These are phyloP conservation scores for Aspergillus amoenus DNA, from an alignment of 2,329 filamentous ascomycete species.

Conservation along the genomic window DNA sequence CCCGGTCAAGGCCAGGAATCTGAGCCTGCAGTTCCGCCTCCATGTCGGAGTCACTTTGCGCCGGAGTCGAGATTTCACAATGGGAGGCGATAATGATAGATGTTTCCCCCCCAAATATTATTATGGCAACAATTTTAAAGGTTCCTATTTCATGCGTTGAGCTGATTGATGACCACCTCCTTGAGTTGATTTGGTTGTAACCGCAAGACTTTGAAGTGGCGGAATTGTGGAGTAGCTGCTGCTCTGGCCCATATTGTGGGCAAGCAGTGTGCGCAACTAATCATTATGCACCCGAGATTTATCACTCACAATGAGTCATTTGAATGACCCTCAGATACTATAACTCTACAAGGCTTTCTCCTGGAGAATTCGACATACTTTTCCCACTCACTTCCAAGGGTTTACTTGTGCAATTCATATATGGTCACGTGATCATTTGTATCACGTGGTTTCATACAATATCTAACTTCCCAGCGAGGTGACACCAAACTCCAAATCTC, in stretches of 20 bases:
- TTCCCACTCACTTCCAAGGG: neutral
- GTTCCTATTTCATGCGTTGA: neutral
- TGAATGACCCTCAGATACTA: neutral
- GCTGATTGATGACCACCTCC: neutral
- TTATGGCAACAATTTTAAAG: neutral
- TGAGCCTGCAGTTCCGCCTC: slow-evolving; percentile 82
- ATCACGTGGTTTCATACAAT: too few relatives aligned
- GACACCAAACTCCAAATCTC: neutral
- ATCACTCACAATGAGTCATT: neutral
- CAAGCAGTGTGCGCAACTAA: neutral
- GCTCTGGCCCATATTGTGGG: neutral
- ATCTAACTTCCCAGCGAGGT: neutral
- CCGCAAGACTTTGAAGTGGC: slow-evolving; percentile 9
- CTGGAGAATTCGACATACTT: neutral
- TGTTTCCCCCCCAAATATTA: neutral
- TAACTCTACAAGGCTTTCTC: neutral
- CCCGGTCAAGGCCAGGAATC: slow-evolving; percentile 82
- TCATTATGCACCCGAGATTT: neutral
- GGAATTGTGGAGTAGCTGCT: slow-evolving; percentile 4
- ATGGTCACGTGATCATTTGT: neutral
- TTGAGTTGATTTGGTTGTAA: neutral
- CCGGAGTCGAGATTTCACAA: neutral
- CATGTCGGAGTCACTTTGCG: slow-evolving; percentile 54
- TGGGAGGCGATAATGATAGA: neutral
- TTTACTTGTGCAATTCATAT: neutral